Evolutionary conservation across 305 asterid genomes (phyloP).

Genomic region (Petunia hybrid): DNA sequence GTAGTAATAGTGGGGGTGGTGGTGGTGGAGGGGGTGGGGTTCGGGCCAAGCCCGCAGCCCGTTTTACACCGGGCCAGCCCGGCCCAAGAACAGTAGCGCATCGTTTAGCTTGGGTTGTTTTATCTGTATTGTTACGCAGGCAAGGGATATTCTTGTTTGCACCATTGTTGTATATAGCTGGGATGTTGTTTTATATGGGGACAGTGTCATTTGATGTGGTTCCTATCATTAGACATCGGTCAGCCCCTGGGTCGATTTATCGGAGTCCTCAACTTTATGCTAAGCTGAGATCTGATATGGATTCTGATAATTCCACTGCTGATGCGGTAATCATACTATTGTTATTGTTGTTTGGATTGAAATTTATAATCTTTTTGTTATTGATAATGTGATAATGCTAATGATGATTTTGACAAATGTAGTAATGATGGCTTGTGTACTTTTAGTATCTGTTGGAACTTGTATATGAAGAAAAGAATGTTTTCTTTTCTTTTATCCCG

Average conservation of each 20-base stretch:
- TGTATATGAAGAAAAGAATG: background rate
- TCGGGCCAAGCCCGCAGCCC: constrained; percentile 24
- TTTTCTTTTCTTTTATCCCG: background rate
- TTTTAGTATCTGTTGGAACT: no score
- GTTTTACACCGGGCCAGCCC: constrained; percentile 52
- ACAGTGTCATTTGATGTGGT: constrained; percentile 85
- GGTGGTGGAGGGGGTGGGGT: constrained; percentile 2
- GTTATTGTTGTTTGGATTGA: no score
- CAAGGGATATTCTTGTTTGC: constrained; percentile 91
- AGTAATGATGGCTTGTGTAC: background rate
- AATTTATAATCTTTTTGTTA: no score
- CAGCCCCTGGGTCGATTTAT: constrained; percentile 78
- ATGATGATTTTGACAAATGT: background rate
- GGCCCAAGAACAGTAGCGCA: constrained; percentile 62
- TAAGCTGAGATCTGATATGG: constrained; percentile 71
- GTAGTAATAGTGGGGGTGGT: constrained; percentile 15
- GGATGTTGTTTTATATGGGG: constrained; percentile 90
- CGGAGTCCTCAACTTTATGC: constrained; percentile 79
- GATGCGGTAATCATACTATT: constrained; percentile 63
- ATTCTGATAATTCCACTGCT: constrained; percentile 72
- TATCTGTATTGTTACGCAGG: constrained; percentile 69
- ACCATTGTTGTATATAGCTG: constrained; percentile 77
- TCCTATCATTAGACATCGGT: constrained; percentile 56
- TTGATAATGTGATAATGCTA: no score
- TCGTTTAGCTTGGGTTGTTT: constrained; percentile 64